Evolutionary conservation across 2,329 filamentous ascomycete genomes (phyloP).

Genomic region (Dactylellina haptotyla): DNA sequence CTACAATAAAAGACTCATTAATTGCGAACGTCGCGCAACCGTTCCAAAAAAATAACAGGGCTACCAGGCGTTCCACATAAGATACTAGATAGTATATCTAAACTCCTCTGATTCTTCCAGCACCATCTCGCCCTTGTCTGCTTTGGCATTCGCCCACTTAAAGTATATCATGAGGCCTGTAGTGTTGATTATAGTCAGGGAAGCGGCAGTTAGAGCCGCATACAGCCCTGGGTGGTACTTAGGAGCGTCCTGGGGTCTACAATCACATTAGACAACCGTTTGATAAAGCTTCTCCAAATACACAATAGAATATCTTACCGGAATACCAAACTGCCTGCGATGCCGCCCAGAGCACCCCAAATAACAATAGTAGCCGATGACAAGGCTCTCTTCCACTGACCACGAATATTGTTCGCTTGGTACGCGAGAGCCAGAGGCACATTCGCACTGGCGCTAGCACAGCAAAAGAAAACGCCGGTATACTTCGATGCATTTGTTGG

Average conservation of each 20-base stretch:
- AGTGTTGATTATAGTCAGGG: slow-evolving; percentile 28
- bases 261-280: neutral
- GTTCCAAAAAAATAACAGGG: too few species aligned
- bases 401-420: slow-evolving; percentile 87
- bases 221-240: slow-evolving; percentile 34
- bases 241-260: slow-evolving; percentile 42
- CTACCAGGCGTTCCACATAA: neutral
- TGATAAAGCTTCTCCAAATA: neutral
- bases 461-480: slow-evolving; percentile 78
- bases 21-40: too few species aligned
- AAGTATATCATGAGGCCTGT: slow-evolving; percentile 33
- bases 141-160: slow-evolving; percentile 28
- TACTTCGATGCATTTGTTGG: slow-evolving; percentile 70
- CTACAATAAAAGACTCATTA: too few species aligned
- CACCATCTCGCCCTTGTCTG: slow-evolving; percentile 32
- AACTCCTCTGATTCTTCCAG: slow-evolving; percentile 44
- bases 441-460: slow-evolving; percentile 80
- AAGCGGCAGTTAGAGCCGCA: slow-evolving; percentile 29
- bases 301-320: slow-evolving; percentile 60
- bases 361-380: slow-evolving; percentile 79
- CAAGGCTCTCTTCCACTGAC: slow-evolving; percentile 87
- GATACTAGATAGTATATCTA: slow-evolving; percentile 29
- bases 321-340: slow-evolving; percentile 78
- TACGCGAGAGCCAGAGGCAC: slow-evolving; percentile 79
- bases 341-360: slow-evolving; percentile 80